Base-by-base conservation (phyloP, 805 yeast species). In the Barnettozyma californica region DNA sequence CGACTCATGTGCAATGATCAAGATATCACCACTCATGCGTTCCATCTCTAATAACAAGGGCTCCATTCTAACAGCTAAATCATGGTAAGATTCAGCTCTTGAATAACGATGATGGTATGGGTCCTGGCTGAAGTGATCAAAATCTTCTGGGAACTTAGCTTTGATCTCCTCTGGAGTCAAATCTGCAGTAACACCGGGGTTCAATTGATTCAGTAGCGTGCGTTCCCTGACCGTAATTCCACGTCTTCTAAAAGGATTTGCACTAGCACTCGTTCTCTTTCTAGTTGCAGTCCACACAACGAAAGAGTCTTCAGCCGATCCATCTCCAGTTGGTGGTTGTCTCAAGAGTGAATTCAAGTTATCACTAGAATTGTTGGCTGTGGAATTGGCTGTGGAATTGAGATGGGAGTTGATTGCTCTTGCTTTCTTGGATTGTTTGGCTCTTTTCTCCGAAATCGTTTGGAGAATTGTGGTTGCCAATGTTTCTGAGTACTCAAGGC, bases 281-380 rank as follows among this genome's bases (percentile, higher is more conserved):
- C 97, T 78, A 5, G 92, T 88, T 1, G 98, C 95, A 1, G 97
- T 90, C 96, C 98, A 92, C n/a, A 94, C 91, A 4, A 83, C 81
- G 58, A 91, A 74, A 5, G 84, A 77, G 53, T 80, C 77, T 34
- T 75, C 80, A 54, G 73, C 76, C 9, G 74, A 70, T 6, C 84
- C 85, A 63, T 81, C 86, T 8, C 78, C 71, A 11, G 68, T 64
- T 18, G 73, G 68, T 6, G 68, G 68, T 48, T 69, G 74, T 52
- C 69, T 67, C 35, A 59, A 41, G 16, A 51, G 26, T 6, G 46
- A 37, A 18, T 35, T 45, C 14, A 54, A 36, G 7, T 55, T 54
- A 11, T 52, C 56, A 3, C 50, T 35, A 18, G 56, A 49, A 7
- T 59, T 53, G 23, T 54, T 57, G 5, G 50, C 46, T 5, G 47